Conservation (phyloP, 768 basidiomycete species). For the Collybia mongolica region DNA sequence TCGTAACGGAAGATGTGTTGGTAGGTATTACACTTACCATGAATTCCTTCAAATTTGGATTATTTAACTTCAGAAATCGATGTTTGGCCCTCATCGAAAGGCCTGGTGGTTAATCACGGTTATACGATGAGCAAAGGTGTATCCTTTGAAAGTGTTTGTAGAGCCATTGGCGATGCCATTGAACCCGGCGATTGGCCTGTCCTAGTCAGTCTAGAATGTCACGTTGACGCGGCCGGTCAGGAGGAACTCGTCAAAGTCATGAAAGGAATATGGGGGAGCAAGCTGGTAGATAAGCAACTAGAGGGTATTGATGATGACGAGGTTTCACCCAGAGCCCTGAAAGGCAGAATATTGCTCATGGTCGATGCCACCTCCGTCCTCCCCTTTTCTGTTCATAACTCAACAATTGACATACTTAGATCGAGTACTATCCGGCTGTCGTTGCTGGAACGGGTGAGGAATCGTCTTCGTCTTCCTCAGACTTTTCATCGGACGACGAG, state of each 20-base stretch:
- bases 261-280: slow-evolving; percentile 49
- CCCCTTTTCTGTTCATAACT: not conserved
- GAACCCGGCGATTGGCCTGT: slow-evolving; percentile 50
- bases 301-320: slow-evolving; percentile 33
- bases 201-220: slow-evolving; percentile 61
- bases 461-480: slow-evolving; percentile 13
- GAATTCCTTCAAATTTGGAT: not conserved
- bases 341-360: slow-evolving; percentile 59
- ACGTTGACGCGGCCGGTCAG: slow-evolving; percentile 51
- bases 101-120: slow-evolving; percentile 60
- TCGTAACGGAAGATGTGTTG: slow-evolving; percentile 52
- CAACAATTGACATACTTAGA: slow-evolving; percentile 25
- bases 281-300: slow-evolving; percentile 41
- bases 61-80: slow-evolving; percentile 48
- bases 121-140: slow-evolving; percentile 55
- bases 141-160: slow-evolving; percentile 49
- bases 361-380: slow-evolving; percentile 23
- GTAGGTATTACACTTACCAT: slow-evolving; percentile 15
- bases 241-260: slow-evolving; percentile 52
- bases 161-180: slow-evolving; percentile 47
- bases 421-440: slow-evolving; percentile 50
- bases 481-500: slow-evolving; percentile 26
- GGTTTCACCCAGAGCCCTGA: slow-evolving; percentile 45
- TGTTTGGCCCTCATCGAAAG: slow-evolving; percentile 57
- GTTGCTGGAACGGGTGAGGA: slow-evolving; percentile 19